phyloP scores from a whole-genome alignment of 2,329 filamentous ascomycete species.

The Colletotrichum zoysiae region DNA sequence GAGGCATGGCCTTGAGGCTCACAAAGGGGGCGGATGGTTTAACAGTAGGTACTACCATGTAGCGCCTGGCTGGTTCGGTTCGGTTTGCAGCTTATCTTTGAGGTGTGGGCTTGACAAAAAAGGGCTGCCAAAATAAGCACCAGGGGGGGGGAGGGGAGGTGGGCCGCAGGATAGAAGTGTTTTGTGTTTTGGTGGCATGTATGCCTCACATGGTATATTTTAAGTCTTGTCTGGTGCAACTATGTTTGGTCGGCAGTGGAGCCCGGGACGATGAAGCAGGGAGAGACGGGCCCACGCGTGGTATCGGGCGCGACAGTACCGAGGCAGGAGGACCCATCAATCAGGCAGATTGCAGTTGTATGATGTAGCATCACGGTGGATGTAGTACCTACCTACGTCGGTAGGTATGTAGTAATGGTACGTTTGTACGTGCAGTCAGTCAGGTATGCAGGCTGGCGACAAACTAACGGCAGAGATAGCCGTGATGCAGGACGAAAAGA shows the following conservation, averaged over 20 bases:
- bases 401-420: too few relatives aligned
- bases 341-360: neutral
- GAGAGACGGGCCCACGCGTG: neutral
- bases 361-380: too few relatives aligned
- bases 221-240: neutral
- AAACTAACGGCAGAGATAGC: neutral
- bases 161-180: conserved; percentile 7
- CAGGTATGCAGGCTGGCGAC: neutral
- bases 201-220: conserved; percentile 13
- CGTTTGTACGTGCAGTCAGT: neutral
- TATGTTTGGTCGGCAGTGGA: neutral
- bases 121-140: conserved; percentile 35
- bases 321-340: conserved; percentile 19
- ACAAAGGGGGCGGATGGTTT: conserved; percentile 26
- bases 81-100: neutral
- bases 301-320: conserved; percentile 12
- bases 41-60: too few relatives aligned
- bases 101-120: neutral
- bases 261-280: neutral
- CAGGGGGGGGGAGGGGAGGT: neutral
- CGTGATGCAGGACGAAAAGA: conserved; percentile 5
- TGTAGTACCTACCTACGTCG: too few relatives aligned
- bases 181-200: conserved; percentile 19
- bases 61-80: neutral
- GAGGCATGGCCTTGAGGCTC: conserved; percentile 30